Evolutionary conservation across 176 grass and related monocot genomes (phyloP).

Genomic region (Avena atlantica): DNA sequence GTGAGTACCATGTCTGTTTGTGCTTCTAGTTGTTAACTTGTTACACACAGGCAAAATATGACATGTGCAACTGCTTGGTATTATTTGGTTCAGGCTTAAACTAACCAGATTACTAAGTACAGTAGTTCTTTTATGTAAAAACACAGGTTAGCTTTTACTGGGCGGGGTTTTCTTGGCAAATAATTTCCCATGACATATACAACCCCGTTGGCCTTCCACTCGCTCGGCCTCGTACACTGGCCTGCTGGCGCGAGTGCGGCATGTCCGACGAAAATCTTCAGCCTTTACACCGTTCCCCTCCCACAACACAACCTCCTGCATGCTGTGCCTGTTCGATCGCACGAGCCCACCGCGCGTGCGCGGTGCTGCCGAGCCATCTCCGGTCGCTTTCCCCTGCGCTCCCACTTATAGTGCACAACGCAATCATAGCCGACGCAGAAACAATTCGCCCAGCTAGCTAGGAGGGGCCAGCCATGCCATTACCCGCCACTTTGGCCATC

Average conservation of each 20-base stretch:
- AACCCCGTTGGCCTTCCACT: neutral
- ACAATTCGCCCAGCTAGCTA: neutral
- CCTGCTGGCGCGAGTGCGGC: conserved; percentile 36
- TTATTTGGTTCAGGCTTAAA: neutral
- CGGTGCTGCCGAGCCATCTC: neutral
- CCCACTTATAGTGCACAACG: conserved; percentile 44
- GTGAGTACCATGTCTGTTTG: neutral
- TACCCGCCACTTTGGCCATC: conserved; percentile 25
- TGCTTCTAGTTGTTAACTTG: neutral
- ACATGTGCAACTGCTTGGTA: neutral
- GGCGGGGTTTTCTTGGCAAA: neutral
- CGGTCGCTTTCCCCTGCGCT: conserved; percentile 34
- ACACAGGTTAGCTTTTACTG: too few relatives aligned
- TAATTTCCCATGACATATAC: neutral
- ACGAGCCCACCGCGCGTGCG: conserved; percentile 38
- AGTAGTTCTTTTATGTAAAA: too few relatives aligned
- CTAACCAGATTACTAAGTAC: neutral
- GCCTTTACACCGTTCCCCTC: neutral
- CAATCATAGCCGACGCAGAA: conserved; percentile 43
- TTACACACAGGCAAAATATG: neutral
- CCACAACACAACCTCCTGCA: neutral
- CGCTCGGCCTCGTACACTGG: neutral
- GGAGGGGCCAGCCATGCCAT: conserved; percentile 10
- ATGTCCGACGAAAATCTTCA: neutral
- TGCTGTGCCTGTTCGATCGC: conserved; percentile 5